Conservation (phyloP, 148 eudicot genomes). For the Bassia scoparia region DNA sequence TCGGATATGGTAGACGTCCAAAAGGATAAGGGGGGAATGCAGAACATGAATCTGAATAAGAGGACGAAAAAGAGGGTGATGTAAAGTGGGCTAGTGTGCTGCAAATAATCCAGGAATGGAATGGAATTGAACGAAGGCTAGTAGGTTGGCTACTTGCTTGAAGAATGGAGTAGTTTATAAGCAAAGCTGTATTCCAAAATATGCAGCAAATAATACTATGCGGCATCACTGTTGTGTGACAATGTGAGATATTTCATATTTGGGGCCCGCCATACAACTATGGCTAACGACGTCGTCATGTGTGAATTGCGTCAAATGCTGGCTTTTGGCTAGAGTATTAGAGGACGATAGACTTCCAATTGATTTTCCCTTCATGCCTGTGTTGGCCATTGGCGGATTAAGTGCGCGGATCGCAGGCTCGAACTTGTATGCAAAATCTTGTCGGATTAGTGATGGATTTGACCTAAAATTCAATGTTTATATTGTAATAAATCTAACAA, state of each 20-base stretch:
- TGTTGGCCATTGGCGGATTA: not conserved
- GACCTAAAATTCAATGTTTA: no score
- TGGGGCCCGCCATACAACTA: no score
- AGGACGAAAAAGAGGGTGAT: constrained; percentile 13
- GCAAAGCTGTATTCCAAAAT: constrained; percentile 36
- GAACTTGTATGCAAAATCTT: no score
- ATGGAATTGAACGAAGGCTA: no score
- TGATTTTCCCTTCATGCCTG: constrained; percentile 19
- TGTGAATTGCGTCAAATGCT: no score
- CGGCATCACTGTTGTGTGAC: constrained; percentile 21
- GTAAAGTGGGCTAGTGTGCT: not conserved
- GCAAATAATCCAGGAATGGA: not conserved
- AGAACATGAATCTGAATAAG: constrained; percentile 5
- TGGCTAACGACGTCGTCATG: no score
- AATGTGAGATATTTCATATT: not conserved
- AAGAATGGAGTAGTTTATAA: constrained; percentile 26
- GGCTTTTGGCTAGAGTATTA: constrained; percentile 25
- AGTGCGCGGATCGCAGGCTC: not conserved
- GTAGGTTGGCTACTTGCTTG: not conserved
- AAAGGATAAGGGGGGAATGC: not conserved
- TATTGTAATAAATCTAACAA: no score
- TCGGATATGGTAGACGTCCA: not conserved
- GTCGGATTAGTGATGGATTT: no score
- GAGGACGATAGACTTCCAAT: no score
- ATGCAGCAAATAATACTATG: no score